Conservation (phyloP, 2,329 filamentous ascomycete genomes). For the Fusarium multiceps region DNA sequence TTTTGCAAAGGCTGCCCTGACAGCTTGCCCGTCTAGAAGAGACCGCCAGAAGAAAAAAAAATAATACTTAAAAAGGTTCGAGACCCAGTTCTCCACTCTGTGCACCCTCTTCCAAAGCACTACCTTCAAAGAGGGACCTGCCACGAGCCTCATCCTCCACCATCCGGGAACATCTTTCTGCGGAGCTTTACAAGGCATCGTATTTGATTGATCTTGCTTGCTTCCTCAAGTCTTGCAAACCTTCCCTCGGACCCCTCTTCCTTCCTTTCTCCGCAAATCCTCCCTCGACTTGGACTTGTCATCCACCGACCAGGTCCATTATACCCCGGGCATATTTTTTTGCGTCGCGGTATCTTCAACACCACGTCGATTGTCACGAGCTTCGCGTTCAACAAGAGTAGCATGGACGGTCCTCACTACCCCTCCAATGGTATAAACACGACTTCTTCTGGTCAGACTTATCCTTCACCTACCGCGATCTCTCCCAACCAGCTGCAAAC, state of each 20-base stretch:
- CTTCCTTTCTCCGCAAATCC: conserved; percentile 38
- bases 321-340: conserved; percentile 34
- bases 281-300: conserved; percentile 44
- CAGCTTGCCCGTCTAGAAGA: conserved; percentile 39
- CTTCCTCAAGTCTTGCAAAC: conserved; percentile 34
- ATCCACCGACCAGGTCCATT: conserved; percentile 38
- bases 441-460: conserved; percentile 60
- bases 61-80: conserved; percentile 53
- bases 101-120: conserved; percentile 59
- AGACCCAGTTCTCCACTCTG: conserved; percentile 60
- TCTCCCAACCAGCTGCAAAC: conserved; percentile 64
- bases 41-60: conserved; percentile 46
- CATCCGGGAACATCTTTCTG: conserved; percentile 50
- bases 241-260: conserved; percentile 29
- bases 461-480: conserved; percentile 64
- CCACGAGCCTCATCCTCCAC: conserved; percentile 56
- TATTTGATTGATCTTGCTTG: conserved; percentile 45
- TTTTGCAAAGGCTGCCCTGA: conserved; percentile 47
- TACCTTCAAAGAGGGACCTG: conserved; percentile 54
- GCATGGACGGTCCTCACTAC: conserved; percentile 67
- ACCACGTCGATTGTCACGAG: conserved; percentile 41
- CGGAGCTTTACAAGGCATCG: conserved; percentile 45
- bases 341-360: conserved; percentile 43
- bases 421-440: conserved; percentile 68
- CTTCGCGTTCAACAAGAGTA: conserved; percentile 53